A percentile compares a stretch with the other conserved stretches of the same genome.
phyloP scores from a whole-genome alignment of 1,284 basidiomycete species.

The Vanrija pseudolonga region DNA sequence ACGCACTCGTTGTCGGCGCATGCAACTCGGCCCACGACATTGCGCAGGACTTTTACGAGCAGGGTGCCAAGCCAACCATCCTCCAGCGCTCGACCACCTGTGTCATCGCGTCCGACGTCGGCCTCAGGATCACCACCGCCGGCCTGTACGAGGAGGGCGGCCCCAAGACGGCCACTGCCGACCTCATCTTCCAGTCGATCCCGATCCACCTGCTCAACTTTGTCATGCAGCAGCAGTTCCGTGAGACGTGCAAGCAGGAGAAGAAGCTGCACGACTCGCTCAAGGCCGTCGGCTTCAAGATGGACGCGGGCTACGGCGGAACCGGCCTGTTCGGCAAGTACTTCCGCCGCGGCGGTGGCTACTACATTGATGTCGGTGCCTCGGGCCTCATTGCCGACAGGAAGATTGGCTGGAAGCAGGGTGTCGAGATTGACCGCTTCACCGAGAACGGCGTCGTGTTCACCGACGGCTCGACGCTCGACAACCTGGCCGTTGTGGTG shows the following conservation, averaged over 20 bases:
- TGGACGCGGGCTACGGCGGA: constrained; percentile 23
- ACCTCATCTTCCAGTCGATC: constrained; percentile 49
- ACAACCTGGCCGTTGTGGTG: constrained; percentile 14
- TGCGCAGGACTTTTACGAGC: constrained; percentile 33
- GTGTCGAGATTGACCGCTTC: constrained; percentile 17
- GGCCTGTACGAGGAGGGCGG: constrained; percentile 58
- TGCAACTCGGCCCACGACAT: constrained; percentile 22
- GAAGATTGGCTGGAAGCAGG: constrained; percentile 23
- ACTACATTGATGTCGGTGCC: constrained; percentile 21
- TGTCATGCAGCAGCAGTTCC: constrained; percentile 16
- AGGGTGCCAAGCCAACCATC: constrained; percentile 47
- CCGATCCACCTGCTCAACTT: constrained; percentile 44
- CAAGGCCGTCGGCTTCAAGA: constrained; percentile 19
- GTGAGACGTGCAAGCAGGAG: too few species aligned
- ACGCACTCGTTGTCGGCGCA: constrained; percentile 22
- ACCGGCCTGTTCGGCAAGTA: constrained; percentile 19
- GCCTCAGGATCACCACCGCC: constrained; percentile 47
- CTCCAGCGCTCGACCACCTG: constrained; percentile 53
- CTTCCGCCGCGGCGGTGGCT: constrained; percentile 14
- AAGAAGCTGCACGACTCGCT: background rate
- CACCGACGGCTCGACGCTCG: constrained; percentile 5
- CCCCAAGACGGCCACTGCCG: constrained; percentile 52
- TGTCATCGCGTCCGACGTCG: constrained; percentile 50
- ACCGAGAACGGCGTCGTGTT: constrained; percentile 16
- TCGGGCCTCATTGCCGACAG: constrained; percentile 22